These are phyloP conservation scores for Pseudogymnoascus sp. DNA, from an alignment of 2,329 filamentous ascomycete genomes.

Conservation along the genomic window DNA sequence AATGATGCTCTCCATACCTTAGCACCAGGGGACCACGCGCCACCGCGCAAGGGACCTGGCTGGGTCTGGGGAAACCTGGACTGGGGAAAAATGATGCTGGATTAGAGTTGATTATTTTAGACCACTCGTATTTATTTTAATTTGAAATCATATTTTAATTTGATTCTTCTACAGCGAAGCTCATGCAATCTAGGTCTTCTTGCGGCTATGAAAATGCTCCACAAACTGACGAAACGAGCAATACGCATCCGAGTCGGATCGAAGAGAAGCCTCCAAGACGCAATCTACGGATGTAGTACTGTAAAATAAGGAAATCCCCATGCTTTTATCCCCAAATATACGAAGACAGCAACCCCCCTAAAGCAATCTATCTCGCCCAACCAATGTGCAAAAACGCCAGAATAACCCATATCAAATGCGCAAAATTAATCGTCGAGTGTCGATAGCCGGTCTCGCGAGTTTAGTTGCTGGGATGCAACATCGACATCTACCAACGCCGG, in stretches of 20 bases:
- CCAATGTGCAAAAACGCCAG: constrained; percentile 7
- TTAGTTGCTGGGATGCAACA: not conserved
- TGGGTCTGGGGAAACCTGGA: not conserved
- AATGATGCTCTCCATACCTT: not conserved
- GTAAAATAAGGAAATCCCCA: not conserved
- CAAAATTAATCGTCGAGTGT: not conserved
- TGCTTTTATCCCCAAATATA: not conserved
- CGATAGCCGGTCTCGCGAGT: not conserved
- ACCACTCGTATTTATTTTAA: not conserved
- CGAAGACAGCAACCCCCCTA: not conserved
- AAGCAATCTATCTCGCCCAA: constrained; percentile 9
- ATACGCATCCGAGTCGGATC: not conserved
- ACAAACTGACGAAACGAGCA: not conserved
- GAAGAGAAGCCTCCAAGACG: not conserved
- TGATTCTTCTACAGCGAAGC: not conserved
- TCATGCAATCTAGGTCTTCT: constrained; percentile 1
- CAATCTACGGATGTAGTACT: not conserved
- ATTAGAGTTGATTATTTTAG: not conserved
- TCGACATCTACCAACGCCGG: constrained; percentile 44
- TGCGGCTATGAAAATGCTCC: not conserved
- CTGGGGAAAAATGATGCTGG: not conserved
- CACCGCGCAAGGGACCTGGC: not conserved
- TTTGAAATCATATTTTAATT: not conserved
- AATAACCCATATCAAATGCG: constrained; percentile 9
- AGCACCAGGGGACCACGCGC: not conserved